Evolutionary conservation across 345 rosid species (phyloP).

Genomic region (Heritiera littoralis): DNA sequence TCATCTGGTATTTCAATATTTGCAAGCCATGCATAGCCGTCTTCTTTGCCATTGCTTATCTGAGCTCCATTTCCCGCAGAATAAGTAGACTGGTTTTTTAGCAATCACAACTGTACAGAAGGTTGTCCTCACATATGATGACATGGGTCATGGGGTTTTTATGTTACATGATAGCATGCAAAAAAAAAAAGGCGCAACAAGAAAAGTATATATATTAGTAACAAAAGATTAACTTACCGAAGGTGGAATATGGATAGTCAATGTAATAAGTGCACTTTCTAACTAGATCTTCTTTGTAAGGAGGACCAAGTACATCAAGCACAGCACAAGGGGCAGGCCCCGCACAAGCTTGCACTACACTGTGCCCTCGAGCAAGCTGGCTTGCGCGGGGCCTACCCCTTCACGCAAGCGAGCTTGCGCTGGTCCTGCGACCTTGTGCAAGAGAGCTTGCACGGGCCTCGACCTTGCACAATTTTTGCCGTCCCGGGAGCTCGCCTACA

Average conservation of each 20-base stretch:
- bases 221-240: constrained; percentile 42
- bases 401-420: too few relatives aligned
- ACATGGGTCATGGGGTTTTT: background rate
- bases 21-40: constrained; percentile 83
- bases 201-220: background rate
- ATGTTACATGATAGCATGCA: background rate
- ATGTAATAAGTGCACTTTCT: constrained; percentile 80
- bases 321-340: constrained; percentile 68
- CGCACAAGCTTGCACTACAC: too few relatives aligned
- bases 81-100: constrained; percentile 19
- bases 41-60: constrained; percentile 48
- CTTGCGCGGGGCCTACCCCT: too few relatives aligned
- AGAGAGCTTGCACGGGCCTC: too few relatives aligned
- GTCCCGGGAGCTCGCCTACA: too few relatives aligned
- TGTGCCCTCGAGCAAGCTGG: too few relatives aligned
- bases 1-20: constrained; percentile 67
- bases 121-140: background rate
- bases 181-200: background rate
- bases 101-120: background rate
- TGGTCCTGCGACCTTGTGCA: too few relatives aligned
- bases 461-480: too few relatives aligned
- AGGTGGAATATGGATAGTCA: constrained; percentile 70
- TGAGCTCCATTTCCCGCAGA: constrained; percentile 47
- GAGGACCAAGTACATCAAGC: constrained; percentile 88
- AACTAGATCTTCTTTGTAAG: constrained; percentile 73